Base-by-base conservation (phyloP, 2,329 filamentous ascomycete species). In the Exserohilum rostratum region DNA sequence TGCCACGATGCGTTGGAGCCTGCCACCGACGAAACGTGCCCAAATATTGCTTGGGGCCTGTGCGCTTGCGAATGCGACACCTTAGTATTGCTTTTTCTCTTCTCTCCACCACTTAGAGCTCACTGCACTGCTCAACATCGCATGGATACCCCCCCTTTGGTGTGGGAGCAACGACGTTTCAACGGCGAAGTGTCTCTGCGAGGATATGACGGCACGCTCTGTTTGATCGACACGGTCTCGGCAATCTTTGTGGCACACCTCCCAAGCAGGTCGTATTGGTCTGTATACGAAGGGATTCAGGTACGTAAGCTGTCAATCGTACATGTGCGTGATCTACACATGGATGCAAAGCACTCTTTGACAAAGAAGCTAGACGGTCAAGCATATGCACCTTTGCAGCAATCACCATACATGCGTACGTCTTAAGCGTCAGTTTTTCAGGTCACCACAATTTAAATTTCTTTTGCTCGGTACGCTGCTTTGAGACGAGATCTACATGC, bases 11-110 rank as follows among this genome's bases (percentile, higher is more conserved):
- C 22, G 7, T 25, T 25, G 29, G 39, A 30, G 35, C 50, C 38
- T 50, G 30, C 38, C 18, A 34, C 30, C 27, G 11, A 6, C 39
- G 37, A 33, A 40, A 22, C 11, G n/a, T 55, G 42, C 38, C 51
- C 38, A 38, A 44, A 37, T 40, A 25, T 44, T 13, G 42, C 13
- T 18, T 10, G 17, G 22, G 30, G 9, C 37, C 48, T 18, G 48
- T 52, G 48, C 47, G 29, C 38, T 44, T 18, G n/a, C 47, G 17
- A 22, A 12, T 2, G n/a, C 40, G 29, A 34, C n/a, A 34, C 30
- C 34, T 27, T 13, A 9, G n/a, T n/a, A 22, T 34, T 34, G 35
- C 46, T 34, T 34, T 33, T 50, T 33, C 46, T 31, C 27, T 44
- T 34, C 2, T 12, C 17, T 25, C 11, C 20, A 25, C 20, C 13